Conservation (phyloP, 192 early-diverging fungal genomes). For the Dissophora globulifera region DNA sequence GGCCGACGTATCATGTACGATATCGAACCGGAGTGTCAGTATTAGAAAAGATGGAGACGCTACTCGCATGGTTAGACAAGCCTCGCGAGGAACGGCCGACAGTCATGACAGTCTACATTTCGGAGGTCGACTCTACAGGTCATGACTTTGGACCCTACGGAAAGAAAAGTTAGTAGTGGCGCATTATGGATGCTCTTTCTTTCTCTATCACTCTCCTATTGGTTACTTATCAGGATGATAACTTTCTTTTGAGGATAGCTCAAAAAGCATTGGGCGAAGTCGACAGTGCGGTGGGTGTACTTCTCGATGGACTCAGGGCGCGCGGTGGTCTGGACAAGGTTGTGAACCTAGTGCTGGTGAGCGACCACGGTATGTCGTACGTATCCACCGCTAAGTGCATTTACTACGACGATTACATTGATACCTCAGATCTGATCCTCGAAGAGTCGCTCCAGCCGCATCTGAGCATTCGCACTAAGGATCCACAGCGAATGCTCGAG, state of each 20-base stretch:
- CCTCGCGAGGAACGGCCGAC: constrained; percentile 74
- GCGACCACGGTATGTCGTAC: constrained; percentile 92
- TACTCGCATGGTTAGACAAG: constrained; percentile 84
- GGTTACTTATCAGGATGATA: too few relatives aligned
- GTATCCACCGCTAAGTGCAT: constrained; percentile 62
- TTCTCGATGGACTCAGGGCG: constrained; percentile 63
- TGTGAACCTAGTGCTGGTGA: constrained; percentile 76
- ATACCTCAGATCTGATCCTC: constrained; percentile 53
- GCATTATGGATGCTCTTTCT: neutral
- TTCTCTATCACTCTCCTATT: too few relatives aligned
- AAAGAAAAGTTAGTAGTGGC: constrained; percentile 57
- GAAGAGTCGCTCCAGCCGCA: constrained; percentile 64
- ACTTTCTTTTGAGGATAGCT: constrained; percentile 13
- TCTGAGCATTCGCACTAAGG: constrained; percentile 68
- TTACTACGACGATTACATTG: constrained; percentile 80
- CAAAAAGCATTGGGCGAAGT: constrained; percentile 37
- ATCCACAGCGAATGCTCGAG: constrained; percentile 43
- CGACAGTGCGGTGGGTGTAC: constrained; percentile 62
- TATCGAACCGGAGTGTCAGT: constrained; percentile 61
- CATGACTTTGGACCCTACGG: constrained; percentile 80
- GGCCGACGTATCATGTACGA: constrained; percentile 74
- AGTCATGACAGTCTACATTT: constrained; percentile 81
- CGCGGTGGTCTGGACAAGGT: constrained; percentile 69
- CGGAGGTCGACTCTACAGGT: constrained; percentile 83
- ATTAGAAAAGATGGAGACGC: constrained; percentile 64